Conservation (phyloP, 2,329 filamentous ascomycete species). For the Arthrobotrys conoides region DNA sequence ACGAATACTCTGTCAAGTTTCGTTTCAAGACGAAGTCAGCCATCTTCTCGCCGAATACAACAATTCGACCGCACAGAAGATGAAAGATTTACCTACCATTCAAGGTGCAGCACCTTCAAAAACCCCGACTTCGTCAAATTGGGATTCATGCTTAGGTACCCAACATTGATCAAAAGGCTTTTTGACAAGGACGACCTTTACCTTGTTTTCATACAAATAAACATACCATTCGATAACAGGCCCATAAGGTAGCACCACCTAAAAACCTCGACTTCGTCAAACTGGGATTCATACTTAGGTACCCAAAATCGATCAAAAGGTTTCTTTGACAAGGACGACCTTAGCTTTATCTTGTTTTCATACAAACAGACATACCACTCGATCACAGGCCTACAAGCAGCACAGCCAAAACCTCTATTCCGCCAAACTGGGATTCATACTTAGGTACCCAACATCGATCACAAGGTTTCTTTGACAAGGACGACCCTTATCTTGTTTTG, state of each 20-base stretch:
- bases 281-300: too few species aligned
- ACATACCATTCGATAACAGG: too few species aligned
- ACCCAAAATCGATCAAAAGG: not conserved
- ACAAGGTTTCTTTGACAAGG: not conserved
- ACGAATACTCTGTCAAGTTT: not conserved
- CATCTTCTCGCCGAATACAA: not conserved
- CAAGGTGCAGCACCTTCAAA: too few species aligned
- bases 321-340: not conserved
- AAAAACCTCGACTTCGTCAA: too few species aligned
- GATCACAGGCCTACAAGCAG: not conserved
- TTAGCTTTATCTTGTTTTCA: not conserved
- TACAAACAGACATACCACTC: not conserved
- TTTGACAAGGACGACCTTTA: too few species aligned
- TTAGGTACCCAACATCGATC: too few species aligned
- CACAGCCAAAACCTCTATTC: not conserved
- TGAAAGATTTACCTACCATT: not conserved
- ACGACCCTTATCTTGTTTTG: not conserved
- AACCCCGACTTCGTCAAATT: too few species aligned
- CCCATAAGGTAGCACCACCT: not conserved
- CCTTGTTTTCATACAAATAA: too few species aligned
- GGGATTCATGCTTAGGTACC: too few species aligned
- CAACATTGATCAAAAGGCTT: too few species aligned
- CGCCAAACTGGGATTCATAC: too few species aligned
- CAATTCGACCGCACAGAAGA: not conserved
- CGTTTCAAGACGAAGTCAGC: not conserved